Percentiles rank a stretch among this genome's conserved stretches.
These are phyloP conservation scores for Punctularia strigosozonata DNA, from an alignment of 768 basidiomycete genomes.

Conservation along the genomic window DNA sequence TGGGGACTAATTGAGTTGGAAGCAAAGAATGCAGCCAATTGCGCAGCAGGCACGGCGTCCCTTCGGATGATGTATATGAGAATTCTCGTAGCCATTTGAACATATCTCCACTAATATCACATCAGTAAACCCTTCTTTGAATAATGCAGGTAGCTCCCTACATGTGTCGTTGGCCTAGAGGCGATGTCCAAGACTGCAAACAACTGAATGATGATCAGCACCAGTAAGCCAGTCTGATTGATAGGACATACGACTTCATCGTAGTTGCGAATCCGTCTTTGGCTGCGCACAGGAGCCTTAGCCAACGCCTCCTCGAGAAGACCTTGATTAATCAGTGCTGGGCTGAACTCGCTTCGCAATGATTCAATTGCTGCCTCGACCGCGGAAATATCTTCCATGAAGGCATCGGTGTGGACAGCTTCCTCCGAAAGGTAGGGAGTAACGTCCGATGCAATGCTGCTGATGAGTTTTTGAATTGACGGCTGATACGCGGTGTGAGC, in stretches of 20 bases:
- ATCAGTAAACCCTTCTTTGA: not conserved
- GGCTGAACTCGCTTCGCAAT: constrained; percentile 39
- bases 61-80: constrained; percentile 50
- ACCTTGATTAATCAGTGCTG: constrained; percentile 25
- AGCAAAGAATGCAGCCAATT: constrained; percentile 51
- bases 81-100: constrained; percentile 58
- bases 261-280: constrained; percentile 35
- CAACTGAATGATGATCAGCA: constrained; percentile 28
- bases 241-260: constrained; percentile 31
- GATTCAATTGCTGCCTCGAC: constrained; percentile 35
- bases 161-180: constrained; percentile 54
- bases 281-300: constrained; percentile 29
- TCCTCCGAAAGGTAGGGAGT: constrained; percentile 52
- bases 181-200: constrained; percentile 50
- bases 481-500: constrained; percentile 29
- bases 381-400: constrained; percentile 33
- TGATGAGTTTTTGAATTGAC: constrained; percentile 64
- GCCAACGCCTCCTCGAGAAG: constrained; percentile 32
- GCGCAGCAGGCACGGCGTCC: constrained; percentile 41
- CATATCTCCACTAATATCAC: constrained; percentile 61
- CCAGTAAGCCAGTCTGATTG: not conserved
- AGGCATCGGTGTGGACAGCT: constrained; percentile 49
- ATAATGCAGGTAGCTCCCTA: constrained; percentile 24
- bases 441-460: constrained; percentile 50
- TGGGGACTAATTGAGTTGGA: constrained; percentile 61